Base-by-base conservation (phyloP, 176 grass and related monocot species). In the Zoysia japonica region DNA sequence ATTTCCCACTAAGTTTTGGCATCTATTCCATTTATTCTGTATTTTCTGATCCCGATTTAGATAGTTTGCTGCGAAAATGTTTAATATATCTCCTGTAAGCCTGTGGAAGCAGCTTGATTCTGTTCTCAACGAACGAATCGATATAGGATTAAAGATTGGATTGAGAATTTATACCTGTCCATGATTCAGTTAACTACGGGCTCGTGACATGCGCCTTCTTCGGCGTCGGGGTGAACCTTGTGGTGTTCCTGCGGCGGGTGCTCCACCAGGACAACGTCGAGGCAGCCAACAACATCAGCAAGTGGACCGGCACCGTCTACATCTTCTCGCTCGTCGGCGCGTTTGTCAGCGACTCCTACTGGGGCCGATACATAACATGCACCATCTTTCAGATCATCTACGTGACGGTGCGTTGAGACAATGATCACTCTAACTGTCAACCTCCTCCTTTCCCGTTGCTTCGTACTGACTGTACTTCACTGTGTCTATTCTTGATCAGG, bases 301-400 rank as follows among this genome's bases (percentile, higher is more conserved):
- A 96, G 60, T 96, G 93, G 93, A 96, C 90, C 2, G 93, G 93
- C 47, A 96, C 93, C 12, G 93, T 88, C 28, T 97, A 93, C 71
- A 93, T 93, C 67, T 97, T 97, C 61, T 97, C 93, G 0, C 93
- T 97, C 49, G 80, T 97, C 61, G 93, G 93, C 37, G 93, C 93
- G 7, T 97, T 97, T 70, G 64, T 97, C 40, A 97, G 93, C 68
- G 93, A 97, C 70, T 97, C 90, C 54, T 93, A 97, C 78, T 97
- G 88, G 93, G 93, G 93, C 37, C 85, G 90, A 47, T 93, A 97
- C 88, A 8, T 90, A n/a, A 97, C 93, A 1, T 97, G 93, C 61
- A 56, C 85, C 17, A 53, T 97, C 74, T 97, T 97, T 57, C 93
- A 97, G 84, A 61, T 89, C 47, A 91, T 97, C 76, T 97, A 97